Conservation (phyloP, 805 yeast species). For the Soucietia sequanensis region DNA sequence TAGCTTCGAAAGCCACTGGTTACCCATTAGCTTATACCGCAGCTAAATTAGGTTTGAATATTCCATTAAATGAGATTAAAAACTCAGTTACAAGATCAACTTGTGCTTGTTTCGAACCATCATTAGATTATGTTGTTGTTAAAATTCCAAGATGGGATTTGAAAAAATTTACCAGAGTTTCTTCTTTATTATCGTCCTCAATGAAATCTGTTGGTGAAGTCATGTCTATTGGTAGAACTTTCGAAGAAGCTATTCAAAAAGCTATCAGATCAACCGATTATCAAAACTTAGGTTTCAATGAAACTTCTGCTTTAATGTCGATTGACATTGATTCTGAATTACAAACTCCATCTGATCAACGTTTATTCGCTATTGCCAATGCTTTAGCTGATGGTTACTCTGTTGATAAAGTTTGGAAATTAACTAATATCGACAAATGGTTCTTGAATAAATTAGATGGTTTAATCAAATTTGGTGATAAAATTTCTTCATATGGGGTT, state of each 20-base stretch:
- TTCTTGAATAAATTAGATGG: conserved; percentile 83
- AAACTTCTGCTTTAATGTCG: conserved; percentile 81
- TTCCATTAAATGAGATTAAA: conserved; percentile 85
- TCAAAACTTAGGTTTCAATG: conserved; percentile 90
- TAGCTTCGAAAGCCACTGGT: conserved; percentile 98
- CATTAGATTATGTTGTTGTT: conserved; percentile 93
- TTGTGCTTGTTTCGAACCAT: conserved; percentile 96
- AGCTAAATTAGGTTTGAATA: conserved; percentile 91
- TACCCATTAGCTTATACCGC: conserved; percentile 98
- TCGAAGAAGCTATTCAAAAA: conserved; percentile 96
- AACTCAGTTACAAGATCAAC: conserved; percentile 93
- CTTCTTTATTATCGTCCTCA: conserved; percentile 81
- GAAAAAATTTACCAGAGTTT: conserved; percentile 91
- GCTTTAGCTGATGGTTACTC: conserved; percentile 87
- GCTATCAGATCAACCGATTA: conserved; percentile 96
- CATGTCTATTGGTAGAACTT: conserved; percentile 95
- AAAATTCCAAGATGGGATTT: conserved; percentile 99
- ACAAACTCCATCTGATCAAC: conserved; percentile 96
- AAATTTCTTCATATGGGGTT: conserved; percentile 54
- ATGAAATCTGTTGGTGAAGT: conserved; percentile 99
- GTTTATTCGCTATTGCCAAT: conserved; percentile 94
- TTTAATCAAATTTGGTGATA: conserved; percentile 68
- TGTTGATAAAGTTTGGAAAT: conserved; percentile 86
- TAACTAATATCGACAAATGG: conserved; percentile 95
- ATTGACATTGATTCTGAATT: conserved; percentile 90